These are phyloP conservation scores for Tolypocladium album DNA, from an alignment of 2,329 filamentous ascomycete species.

Conservation along the genomic window DNA sequence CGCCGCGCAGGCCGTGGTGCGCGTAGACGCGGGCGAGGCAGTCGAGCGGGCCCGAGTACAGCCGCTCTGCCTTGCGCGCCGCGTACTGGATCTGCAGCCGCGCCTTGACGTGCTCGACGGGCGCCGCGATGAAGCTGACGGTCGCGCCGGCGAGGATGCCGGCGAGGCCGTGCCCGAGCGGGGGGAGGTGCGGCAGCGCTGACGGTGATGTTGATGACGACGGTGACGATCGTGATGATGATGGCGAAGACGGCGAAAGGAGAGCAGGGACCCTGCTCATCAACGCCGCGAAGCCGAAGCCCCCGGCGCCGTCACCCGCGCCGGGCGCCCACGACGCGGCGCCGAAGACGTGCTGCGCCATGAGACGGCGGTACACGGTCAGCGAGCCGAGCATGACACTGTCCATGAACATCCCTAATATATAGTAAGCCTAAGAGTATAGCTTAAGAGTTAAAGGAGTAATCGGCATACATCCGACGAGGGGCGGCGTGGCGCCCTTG, in stretches of 20 bases:
- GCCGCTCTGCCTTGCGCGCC: slow-evolving; percentile 60
- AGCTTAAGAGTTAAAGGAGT: no score
- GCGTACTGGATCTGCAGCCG: slow-evolving; percentile 91
- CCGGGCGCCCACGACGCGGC: slow-evolving; percentile 22
- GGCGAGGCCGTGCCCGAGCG: slow-evolving; percentile 75
- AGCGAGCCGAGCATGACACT: slow-evolving; percentile 80
- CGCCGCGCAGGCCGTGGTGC: slow-evolving; percentile 64
- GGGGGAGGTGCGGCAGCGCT: slow-evolving; percentile 40
- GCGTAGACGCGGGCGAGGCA: slow-evolving; percentile 59
- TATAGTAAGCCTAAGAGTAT: no score
- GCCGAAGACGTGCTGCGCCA: slow-evolving; percentile 72
- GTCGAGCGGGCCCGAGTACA: slow-evolving; percentile 83
- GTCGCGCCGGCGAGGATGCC: slow-evolving; percentile 81
- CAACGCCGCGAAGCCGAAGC: slow-evolving; percentile 6
- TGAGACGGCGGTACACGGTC: slow-evolving; percentile 75
- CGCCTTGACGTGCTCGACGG: slow-evolving; percentile 91
- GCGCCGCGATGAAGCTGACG: slow-evolving; percentile 85
- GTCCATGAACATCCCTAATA: slow-evolving; percentile 99
- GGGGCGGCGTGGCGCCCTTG: slow-evolving; percentile 85
- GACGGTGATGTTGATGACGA: neutral
- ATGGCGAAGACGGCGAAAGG: neutral
- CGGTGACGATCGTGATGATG: no score
- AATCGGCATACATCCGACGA: no score
- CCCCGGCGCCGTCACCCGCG: slow-evolving; percentile 7
- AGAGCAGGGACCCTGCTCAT: neutral